A percentile compares a stretch with the other conserved stretches of the same genome.
phyloP scores from a whole-genome alignment of 768 basidiomycete species.

The Rhodosporidiobolus odoratus region DNA sequence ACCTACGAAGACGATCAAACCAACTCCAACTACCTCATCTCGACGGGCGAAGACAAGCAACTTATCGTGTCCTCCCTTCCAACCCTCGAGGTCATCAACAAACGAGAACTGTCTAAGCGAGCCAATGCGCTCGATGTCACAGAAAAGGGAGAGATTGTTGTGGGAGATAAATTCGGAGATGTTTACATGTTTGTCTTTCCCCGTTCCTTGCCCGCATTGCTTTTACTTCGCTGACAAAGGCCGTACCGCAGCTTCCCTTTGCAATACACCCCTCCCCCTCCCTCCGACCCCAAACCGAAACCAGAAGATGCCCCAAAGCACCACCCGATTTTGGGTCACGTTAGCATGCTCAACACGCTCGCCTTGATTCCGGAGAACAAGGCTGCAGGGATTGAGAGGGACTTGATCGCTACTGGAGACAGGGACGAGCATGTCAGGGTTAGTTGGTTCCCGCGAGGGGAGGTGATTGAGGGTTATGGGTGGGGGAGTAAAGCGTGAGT shows the following conservation, averaged over 20 bases:
- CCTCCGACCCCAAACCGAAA: not conserved
- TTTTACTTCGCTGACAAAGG: slow-evolving; percentile 24
- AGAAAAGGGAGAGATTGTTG: slow-evolving; percentile 60
- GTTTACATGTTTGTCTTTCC: slow-evolving; percentile 63
- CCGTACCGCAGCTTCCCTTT: slow-evolving; percentile 14
- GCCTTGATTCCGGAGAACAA: slow-evolving; percentile 58
- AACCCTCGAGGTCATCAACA: slow-evolving; percentile 56
- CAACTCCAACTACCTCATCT: slow-evolving; percentile 50
- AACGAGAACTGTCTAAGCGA: slow-evolving; percentile 74
- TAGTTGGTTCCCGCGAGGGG: slow-evolving; percentile 81
- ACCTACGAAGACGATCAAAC: slow-evolving; percentile 4
- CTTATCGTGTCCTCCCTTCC: slow-evolving; percentile 69
- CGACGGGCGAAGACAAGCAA: slow-evolving; percentile 70
- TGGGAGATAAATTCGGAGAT: slow-evolving; percentile 93
- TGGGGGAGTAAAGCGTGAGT: slow-evolving; percentile 74
- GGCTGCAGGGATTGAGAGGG: slow-evolving; percentile 24
- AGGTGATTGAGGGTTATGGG: slow-evolving; percentile 77
- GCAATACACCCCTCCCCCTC: slow-evolving; percentile 3
- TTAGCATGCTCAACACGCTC: slow-evolving; percentile 73
- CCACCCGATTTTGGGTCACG: slow-evolving; percentile 67
- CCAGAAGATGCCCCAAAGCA: not conserved
- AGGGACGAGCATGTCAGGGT: slow-evolving; percentile 92
- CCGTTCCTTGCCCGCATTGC: slow-evolving; percentile 40
- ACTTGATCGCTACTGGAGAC: slow-evolving; percentile 79
- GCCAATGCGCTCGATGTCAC: slow-evolving; percentile 67